These are phyloP conservation scores for Wickerhamomyces bisporus DNA, from an alignment of 805 yeast species.

Conservation along the genomic window DNA sequence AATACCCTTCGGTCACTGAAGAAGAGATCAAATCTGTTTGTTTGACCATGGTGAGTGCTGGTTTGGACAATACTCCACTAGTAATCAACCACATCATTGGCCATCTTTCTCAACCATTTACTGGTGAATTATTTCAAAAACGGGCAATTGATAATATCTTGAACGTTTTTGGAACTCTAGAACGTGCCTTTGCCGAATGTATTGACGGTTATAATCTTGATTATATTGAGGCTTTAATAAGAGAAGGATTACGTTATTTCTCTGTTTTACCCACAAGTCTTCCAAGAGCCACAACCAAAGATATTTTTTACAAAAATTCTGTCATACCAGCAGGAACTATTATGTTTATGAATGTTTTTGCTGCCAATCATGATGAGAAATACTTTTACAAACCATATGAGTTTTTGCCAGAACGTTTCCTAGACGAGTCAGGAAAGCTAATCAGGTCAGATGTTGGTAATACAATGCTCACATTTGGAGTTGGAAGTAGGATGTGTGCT, in stretches of 20 bases:
- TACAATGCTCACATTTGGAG: slow-evolving; percentile 55
- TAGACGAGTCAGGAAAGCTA: slow-evolving; percentile 26
- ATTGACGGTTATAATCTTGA: slow-evolving; percentile 33
- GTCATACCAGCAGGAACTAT: slow-evolving; percentile 53
- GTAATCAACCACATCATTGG: slow-evolving; percentile 58
- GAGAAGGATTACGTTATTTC: slow-evolving; percentile 57
- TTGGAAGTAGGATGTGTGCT: slow-evolving; percentile 68
- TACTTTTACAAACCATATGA: slow-evolving; percentile 38
- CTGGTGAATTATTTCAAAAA: slow-evolving; percentile 36
- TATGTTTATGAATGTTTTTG: slow-evolving; percentile 61
- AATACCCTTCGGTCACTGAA: slow-evolving; percentile 22
- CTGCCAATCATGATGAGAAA: slow-evolving; percentile 59
- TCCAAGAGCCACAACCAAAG: slow-evolving; percentile 56
- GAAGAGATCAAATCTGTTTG: slow-evolving; percentile 55
- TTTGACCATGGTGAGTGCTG: slow-evolving; percentile 75
- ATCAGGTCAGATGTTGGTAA: slow-evolving; percentile 7
- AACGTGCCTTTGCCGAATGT: slow-evolving; percentile 31
- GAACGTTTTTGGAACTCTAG: slow-evolving; percentile 25
- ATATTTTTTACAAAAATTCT: slow-evolving; percentile 34
- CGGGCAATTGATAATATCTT: slow-evolving; percentile 39
- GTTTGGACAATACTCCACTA: slow-evolving; percentile 66
- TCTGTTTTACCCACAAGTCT: slow-evolving; percentile 64
- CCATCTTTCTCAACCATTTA: slow-evolving; percentile 42
- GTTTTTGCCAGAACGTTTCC: slow-evolving; percentile 52
- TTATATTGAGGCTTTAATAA: slow-evolving; percentile 51